These are phyloP conservation scores for Elsinoe ampelina DNA, from an alignment of 2,329 filamentous ascomycete species.

Conservation along the genomic window DNA sequence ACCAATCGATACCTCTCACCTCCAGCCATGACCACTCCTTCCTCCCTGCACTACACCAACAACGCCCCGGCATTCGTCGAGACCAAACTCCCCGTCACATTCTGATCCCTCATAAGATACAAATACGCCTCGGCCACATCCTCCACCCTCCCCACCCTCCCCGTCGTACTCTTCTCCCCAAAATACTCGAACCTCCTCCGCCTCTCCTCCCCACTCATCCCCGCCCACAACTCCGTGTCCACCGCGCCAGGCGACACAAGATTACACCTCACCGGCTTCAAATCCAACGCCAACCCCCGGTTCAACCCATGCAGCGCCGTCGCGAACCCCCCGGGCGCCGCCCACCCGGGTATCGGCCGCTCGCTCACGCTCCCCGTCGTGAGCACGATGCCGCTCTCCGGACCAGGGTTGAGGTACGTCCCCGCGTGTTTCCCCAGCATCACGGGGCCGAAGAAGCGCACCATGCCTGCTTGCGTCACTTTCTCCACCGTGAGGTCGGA, in stretches of 20 bases:
- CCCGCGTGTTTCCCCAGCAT: slow-evolving; percentile 44
- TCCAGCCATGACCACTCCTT: too few relatives aligned
- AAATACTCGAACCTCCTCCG: slow-evolving; percentile 21
- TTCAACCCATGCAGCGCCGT: slow-evolving; percentile 46
- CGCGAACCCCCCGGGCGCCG: slow-evolving; percentile 39
- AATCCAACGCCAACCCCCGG: slow-evolving; percentile 50
- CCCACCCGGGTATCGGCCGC: slow-evolving; percentile 45
- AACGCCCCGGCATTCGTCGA: slow-evolving; percentile 34
- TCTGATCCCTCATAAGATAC: slow-evolving; percentile 39
- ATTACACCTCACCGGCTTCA: slow-evolving; percentile 57
- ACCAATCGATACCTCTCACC: too few relatives aligned
- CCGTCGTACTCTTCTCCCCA: slow-evolving; percentile 25
- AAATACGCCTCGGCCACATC: slow-evolving; percentile 42
- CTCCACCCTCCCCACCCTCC: slow-evolving; percentile 30
- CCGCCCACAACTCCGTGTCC: slow-evolving; percentile 36
- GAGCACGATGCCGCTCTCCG: slow-evolving; percentile 44
- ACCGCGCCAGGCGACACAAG: slow-evolving; percentile 48
- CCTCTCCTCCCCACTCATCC: slow-evolving; percentile 23
- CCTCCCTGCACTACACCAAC: slow-evolving; percentile 16
- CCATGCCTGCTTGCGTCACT: slow-evolving; percentile 36
- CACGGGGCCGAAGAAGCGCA: slow-evolving; percentile 44
- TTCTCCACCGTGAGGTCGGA: slow-evolving; percentile 33
- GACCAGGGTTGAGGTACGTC: slow-evolving; percentile 35
- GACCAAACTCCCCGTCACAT: slow-evolving; percentile 37
- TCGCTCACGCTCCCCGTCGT: slow-evolving; percentile 47